A percentile compares a stretch with the other conserved stretches of the same genome.
Evolutionary conservation across 2,329 filamentous ascomycete species (phyloP).

Genomic region (Botrytis aclada): DNA sequence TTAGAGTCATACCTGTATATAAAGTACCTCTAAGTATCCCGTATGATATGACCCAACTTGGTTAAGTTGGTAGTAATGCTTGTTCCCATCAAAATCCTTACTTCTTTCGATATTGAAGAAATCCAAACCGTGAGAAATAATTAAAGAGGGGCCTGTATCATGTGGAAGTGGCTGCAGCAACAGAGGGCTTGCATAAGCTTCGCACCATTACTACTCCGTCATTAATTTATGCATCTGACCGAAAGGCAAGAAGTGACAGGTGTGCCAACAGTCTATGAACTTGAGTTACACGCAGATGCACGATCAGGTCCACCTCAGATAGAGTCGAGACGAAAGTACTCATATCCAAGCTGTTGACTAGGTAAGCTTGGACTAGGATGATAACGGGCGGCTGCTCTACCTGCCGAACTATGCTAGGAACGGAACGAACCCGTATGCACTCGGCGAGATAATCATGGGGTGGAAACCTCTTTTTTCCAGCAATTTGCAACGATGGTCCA

Average conservation of each 20-base stretch:
- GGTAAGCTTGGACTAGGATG: background rate
- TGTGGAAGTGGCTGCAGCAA: no score
- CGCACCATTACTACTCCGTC: no score
- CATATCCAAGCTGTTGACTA: accelerated
- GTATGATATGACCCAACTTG: no score
- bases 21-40: background rate
- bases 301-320: background rate
- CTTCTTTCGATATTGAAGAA: no score
- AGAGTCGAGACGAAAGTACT: background rate
- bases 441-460: background rate
- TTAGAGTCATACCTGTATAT: background rate
- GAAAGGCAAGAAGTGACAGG: background rate
- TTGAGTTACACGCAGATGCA: no score
- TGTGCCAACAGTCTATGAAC: no score
- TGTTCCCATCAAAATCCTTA: no score
- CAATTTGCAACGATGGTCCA: background rate
- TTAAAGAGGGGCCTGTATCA: no score
- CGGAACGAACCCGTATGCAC: background rate
- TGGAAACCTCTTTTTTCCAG: background rate
- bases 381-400: background rate
- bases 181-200: no score
- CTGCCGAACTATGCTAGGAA: background rate
- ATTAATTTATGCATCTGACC: no score
- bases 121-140: no score
- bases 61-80: no score